Percentiles rank a stretch among this genome's conserved stretches.
Evolutionary conservation across 2,329 filamentous ascomycete genomes (phyloP).

Genomic region (Phyllosticta citrichinensis): DNA sequence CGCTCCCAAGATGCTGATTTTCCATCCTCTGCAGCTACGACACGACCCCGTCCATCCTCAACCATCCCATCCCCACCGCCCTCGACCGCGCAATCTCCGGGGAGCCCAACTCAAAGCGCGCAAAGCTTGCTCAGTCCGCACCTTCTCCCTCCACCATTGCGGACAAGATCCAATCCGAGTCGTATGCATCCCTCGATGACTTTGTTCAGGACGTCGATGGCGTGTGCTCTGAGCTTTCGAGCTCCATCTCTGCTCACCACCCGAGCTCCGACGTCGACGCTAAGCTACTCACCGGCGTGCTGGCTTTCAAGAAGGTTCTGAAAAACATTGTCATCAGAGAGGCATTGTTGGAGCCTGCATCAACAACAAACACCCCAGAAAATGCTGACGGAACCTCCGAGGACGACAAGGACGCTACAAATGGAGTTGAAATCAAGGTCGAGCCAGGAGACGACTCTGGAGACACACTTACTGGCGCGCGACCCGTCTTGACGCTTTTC

Average conservation of each 20-base stretch:
- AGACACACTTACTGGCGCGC: slow-evolving; percentile 28
- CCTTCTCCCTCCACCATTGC: slow-evolving; percentile 25
- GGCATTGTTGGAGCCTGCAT: slow-evolving; percentile 15
- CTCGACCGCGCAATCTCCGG: slow-evolving; percentile 23
- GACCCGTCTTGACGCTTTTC: slow-evolving; percentile 62
- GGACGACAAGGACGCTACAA: background rate
- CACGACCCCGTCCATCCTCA: slow-evolving; percentile 36
- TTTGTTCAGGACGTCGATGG: slow-evolving; percentile 33
- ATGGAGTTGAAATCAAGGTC: slow-evolving; percentile 8
- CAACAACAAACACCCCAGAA: background rate
- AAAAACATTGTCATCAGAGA: slow-evolving; percentile 22
- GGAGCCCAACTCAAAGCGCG: slow-evolving; percentile 36
- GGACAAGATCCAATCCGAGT: slow-evolving; percentile 25
- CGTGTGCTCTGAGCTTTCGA: slow-evolving; percentile 30
- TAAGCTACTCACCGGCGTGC: slow-evolving; percentile 20
- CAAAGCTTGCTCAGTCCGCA: slow-evolving; percentile 27
- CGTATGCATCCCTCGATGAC: slow-evolving; percentile 33
- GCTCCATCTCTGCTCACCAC: slow-evolving; percentile 21
- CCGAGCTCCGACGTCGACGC: slow-evolving; percentile 20
- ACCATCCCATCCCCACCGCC: slow-evolving; percentile 24
- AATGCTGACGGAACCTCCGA: background rate
- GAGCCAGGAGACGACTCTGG: slow-evolving; percentile 8
- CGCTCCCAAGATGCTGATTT: slow-evolving; percentile 11
- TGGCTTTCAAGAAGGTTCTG: slow-evolving; percentile 25
- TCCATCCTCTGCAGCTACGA: slow-evolving; percentile 26